Percentiles rank a stretch among this genome's conserved stretches.
Conservation (phyloP, 2,329 filamentous ascomycete species). For the Alternaria solani region DNA sequence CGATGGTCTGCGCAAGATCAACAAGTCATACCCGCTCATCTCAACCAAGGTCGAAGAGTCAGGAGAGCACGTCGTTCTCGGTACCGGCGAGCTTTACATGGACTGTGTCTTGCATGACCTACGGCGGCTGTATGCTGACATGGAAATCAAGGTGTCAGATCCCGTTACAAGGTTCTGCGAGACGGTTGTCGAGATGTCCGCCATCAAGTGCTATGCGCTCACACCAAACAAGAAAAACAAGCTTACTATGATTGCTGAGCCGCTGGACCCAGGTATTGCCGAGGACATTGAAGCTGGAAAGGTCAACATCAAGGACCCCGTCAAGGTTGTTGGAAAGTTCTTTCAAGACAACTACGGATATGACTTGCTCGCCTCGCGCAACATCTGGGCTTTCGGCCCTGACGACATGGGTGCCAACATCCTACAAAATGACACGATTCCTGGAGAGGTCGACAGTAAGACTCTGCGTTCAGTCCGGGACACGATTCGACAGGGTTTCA, state of each 20-base stretch:
- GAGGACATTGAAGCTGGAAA: constrained; percentile 91
- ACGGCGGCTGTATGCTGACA: constrained; percentile 91
- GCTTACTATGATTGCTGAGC: constrained; percentile 97
- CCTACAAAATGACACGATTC: constrained; percentile 93
- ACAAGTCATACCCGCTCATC: constrained; percentile 96
- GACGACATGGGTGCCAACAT: constrained; percentile 96
- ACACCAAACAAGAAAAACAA: constrained; percentile 99
- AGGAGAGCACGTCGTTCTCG: constrained; percentile 92
- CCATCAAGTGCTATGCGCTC: constrained; percentile 96
- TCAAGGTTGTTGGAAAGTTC: constrained; percentile 92
- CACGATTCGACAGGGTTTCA: constrained; percentile 93
- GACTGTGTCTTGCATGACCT: constrained; percentile 97
- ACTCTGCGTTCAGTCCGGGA: constrained; percentile 86
- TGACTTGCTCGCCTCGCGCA: constrained; percentile 91
- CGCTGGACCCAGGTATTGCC: constrained; percentile 91
- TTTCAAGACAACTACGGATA: constrained; percentile 98
- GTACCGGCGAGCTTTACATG: constrained; percentile 99
- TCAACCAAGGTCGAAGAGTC: constrained; percentile 98
- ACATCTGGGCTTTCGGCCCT: constrained; percentile 98
- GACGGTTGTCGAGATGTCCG: constrained; percentile 95
- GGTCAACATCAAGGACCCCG: constrained; percentile 91
- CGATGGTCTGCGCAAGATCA: constrained; percentile 93
- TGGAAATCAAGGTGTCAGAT: constrained; percentile 99
- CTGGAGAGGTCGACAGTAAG: constrained; percentile 93
- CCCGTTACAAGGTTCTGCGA: constrained; percentile 98